phyloP scores from a whole-genome alignment of 805 yeast species.

The Yamadazyma olivae region DNA sequence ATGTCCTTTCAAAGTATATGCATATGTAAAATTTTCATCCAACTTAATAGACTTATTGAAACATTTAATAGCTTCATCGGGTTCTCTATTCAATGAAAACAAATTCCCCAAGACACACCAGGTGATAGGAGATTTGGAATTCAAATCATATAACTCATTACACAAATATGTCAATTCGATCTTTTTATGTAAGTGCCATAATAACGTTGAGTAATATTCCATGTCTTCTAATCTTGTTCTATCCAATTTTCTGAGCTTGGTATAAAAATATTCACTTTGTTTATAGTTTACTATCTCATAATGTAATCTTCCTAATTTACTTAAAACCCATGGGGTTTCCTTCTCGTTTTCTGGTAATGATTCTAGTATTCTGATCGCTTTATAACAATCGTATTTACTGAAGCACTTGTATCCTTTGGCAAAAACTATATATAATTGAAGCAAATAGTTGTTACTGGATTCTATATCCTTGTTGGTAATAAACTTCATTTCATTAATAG shows the following conservation, averaged over 20 bases:
- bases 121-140: slow-evolving; percentile 69
- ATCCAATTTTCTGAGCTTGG: slow-evolving; percentile 61
- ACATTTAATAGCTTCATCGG: slow-evolving; percentile 86
- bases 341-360: slow-evolving; percentile 61
- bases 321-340: slow-evolving; percentile 80
- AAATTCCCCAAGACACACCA: slow-evolving; percentile 94
- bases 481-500: slow-evolving; percentile 13
- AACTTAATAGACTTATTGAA: slow-evolving; percentile 74
- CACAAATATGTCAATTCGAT: slow-evolving; percentile 77
- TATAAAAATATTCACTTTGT: slow-evolving; percentile 65
- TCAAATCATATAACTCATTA: slow-evolving; percentile 69
- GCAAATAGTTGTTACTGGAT: slow-evolving; percentile 39
- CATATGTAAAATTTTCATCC: slow-evolving; percentile 74
- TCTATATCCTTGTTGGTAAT: slow-evolving; percentile 22
- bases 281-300: slow-evolving; percentile 86
- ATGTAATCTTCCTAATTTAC: slow-evolving; percentile 75
- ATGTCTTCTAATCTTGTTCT: slow-evolving; percentile 80
- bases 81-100: slow-evolving; percentile 77
- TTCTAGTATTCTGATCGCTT: slow-evolving; percentile 69
- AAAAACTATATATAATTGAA: slow-evolving; percentile 47
- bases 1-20: slow-evolving; percentile 91
- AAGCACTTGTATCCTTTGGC: slow-evolving; percentile 62
- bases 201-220: slow-evolving; percentile 85
- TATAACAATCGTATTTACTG: slow-evolving; percentile 69
- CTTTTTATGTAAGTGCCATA: slow-evolving; percentile 90